A percentile compares a stretch with the other conserved stretches of the same genome.
Conservation (phyloP, 345 rosid species). For the Leavenworthia alabamica region DNA sequence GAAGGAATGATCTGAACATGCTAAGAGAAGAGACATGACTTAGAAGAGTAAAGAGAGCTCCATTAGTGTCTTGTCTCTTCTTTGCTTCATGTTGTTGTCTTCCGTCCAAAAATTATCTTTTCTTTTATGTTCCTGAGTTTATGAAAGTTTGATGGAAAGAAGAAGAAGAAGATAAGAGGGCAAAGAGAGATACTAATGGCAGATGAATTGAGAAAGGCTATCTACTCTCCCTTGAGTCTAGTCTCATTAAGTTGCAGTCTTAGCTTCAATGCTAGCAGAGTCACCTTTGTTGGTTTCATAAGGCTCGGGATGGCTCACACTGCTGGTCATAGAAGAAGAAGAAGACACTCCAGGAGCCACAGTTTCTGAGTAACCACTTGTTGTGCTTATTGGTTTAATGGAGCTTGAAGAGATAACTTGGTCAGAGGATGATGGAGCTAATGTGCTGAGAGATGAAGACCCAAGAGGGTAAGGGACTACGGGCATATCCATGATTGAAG, state of each 20-base stretch:
- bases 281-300: conserved; percentile 14
- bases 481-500: conserved; percentile 73
- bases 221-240: conserved; percentile 13
- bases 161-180: conserved; percentile 3
- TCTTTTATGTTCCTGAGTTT: conserved; percentile 24
- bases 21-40: conserved; percentile 29
- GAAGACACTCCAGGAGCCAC: conserved; percentile 40
- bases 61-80: conserved; percentile 15
- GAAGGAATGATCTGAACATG: conserved; percentile 26
- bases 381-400: conserved; percentile 34
- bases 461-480: conserved; percentile 68
- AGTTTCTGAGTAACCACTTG: conserved; percentile 16
- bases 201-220: conserved; percentile 12
- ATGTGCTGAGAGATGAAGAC: conserved; percentile 40
- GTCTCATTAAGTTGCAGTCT: conserved; percentile 20
- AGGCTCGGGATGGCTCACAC: conserved; percentile 14
- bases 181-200: neutral
- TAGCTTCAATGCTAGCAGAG: conserved; percentile 2
- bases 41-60: conserved; percentile 6
- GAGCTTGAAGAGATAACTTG: conserved; percentile 40
- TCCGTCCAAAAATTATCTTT: neutral
- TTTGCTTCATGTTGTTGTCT: conserved; percentile 11
- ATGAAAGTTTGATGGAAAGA: conserved; percentile 18
- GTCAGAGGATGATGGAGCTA: conserved; percentile 52
- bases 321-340: conserved; percentile 23